These are phyloP conservation scores for Russula sp. DNA, from an alignment of 768 basidiomycete species.

Conservation along the genomic window DNA sequence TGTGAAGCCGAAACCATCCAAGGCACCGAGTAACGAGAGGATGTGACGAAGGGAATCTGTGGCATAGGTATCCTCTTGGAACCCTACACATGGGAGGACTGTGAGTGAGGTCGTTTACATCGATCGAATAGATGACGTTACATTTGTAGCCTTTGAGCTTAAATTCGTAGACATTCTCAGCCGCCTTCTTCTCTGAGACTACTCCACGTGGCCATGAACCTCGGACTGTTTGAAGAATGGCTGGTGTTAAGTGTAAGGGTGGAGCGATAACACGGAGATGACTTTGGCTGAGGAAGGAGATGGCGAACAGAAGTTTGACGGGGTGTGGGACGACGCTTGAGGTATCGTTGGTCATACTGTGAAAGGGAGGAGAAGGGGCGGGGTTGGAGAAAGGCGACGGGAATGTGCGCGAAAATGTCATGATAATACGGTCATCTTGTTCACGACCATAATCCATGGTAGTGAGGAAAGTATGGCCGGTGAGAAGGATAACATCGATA, in stretches of 20 bases:
- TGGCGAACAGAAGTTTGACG: conserved; percentile 51
- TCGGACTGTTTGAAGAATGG: conserved; percentile 75
- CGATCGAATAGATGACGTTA: conserved; percentile 39
- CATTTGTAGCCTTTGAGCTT: conserved; percentile 81
- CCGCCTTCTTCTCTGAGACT: conserved; percentile 72
- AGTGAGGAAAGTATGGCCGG: conserved; percentile 62
- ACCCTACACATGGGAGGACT: conserved; percentile 48
- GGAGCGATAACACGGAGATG: conserved; percentile 71
- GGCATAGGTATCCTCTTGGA: conserved; percentile 73
- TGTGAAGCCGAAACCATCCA: conserved; percentile 66
- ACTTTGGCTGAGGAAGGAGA: conserved; percentile 69
- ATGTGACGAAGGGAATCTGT: conserved; percentile 72
- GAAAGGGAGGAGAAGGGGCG: conserved; percentile 38
- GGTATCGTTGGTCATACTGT: conserved; percentile 30
- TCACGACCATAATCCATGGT: conserved; percentile 76
- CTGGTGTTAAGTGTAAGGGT: conserved; percentile 73
- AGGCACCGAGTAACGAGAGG: conserved; percentile 58
- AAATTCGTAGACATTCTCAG: conserved; percentile 70
- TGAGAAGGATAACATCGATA: conserved; percentile 57
- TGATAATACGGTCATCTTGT: conserved; percentile 65
- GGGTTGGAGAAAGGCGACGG: conserved; percentile 36
- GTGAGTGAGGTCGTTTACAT: conserved; percentile 17
- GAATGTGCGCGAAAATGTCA: conserved; percentile 62
- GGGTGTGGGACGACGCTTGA: conserved; percentile 2
- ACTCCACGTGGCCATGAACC: conserved; percentile 79